Evolutionary conservation across 2,329 filamentous ascomycete species (phyloP).

Genomic region (Apiospora malaysiana): DNA sequence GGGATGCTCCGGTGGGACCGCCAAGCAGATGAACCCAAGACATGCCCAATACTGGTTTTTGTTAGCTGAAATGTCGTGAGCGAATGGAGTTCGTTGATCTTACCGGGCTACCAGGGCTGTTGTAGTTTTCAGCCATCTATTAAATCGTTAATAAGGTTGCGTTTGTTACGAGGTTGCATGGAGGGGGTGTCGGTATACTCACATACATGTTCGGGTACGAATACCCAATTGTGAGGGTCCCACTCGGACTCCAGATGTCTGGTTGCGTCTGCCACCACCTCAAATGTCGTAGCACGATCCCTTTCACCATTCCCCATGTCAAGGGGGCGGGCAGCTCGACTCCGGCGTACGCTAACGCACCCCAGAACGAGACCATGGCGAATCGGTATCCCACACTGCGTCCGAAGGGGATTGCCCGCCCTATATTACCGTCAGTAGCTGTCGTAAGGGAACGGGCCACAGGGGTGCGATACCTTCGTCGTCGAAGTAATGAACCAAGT

Average conservation of each 20-base stretch:
- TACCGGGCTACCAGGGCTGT: slow-evolving; percentile 72
- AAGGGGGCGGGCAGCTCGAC: slow-evolving; percentile 74
- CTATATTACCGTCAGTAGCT: slow-evolving; percentile 31
- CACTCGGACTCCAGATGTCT: slow-evolving; percentile 76
- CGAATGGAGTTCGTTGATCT: slow-evolving; percentile 29
- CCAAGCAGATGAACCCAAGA: slow-evolving; percentile 76
- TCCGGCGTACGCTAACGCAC: slow-evolving; percentile 75
- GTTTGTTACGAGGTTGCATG: no score
- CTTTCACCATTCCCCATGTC: slow-evolving; percentile 81
- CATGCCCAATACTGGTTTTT: slow-evolving; percentile 74
- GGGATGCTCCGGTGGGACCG: slow-evolving; percentile 70
- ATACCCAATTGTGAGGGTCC: slow-evolving; percentile 78
- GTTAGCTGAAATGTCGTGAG: slow-evolving; percentile 21
- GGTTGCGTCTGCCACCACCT: slow-evolving; percentile 80
- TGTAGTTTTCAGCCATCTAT: slow-evolving; percentile 81
- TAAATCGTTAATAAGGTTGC: slow-evolving; percentile 25
- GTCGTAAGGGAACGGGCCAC: neutral
- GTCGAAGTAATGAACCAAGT: slow-evolving; percentile 79
- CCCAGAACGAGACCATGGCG: slow-evolving; percentile 86
- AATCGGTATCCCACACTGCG: slow-evolving; percentile 83
- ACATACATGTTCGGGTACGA: slow-evolving; percentile 79
- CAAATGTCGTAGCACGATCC: slow-evolving; percentile 74
- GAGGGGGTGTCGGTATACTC: slow-evolving; percentile 35
- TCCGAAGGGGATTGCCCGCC: slow-evolving; percentile 76
- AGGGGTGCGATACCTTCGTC: slow-evolving; percentile 53